A percentile compares a stretch with the other conserved stretches of the same genome.
phyloP scores from a whole-genome alignment of 164 flowering plant genomes.

The Annona squamosa region DNA sequence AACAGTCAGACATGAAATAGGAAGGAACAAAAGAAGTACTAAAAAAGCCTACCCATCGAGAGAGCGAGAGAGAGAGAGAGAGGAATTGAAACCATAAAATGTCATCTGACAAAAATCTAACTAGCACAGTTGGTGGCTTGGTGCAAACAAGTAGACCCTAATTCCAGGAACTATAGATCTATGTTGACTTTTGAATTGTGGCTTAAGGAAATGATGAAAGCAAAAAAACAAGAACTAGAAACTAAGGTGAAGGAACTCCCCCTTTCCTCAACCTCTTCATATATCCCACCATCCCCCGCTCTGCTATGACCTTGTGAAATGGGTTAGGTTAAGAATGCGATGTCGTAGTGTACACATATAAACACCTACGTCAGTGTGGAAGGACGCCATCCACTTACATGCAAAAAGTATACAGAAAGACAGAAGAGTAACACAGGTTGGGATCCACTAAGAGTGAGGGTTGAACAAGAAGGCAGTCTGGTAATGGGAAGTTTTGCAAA shows the following conservation, averaged over 20 bases:
- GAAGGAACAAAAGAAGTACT: neutral
- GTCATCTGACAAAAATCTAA: neutral
- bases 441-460: conserved; percentile 9
- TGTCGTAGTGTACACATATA: conserved; percentile 29
- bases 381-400: conserved; percentile 11
- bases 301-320: conserved; percentile 7
- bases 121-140: neutral
- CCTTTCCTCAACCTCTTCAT: neutral
- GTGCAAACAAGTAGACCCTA: neutral
- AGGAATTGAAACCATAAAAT: neutral
- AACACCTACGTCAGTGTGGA: conserved; percentile 21
- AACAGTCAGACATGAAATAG: neutral
- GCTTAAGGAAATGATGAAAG: too few species aligned
- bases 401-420: conserved; percentile 20
- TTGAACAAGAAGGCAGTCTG: conserved; percentile 17
- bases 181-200: too few species aligned
- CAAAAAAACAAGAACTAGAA: neutral
- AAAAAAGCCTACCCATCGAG: neutral
- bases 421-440: conserved; percentile 12
- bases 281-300: conserved; percentile 6
- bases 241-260: neutral
- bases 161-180: neutral
- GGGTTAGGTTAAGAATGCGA: conserved; percentile 10
- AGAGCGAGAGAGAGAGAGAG: neutral
- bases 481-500: conserved; percentile 23